These are phyloP conservation scores for Pseudofabraea citricarpa DNA, from an alignment of 2,329 filamentous ascomycete species.

Conservation along the genomic window DNA sequence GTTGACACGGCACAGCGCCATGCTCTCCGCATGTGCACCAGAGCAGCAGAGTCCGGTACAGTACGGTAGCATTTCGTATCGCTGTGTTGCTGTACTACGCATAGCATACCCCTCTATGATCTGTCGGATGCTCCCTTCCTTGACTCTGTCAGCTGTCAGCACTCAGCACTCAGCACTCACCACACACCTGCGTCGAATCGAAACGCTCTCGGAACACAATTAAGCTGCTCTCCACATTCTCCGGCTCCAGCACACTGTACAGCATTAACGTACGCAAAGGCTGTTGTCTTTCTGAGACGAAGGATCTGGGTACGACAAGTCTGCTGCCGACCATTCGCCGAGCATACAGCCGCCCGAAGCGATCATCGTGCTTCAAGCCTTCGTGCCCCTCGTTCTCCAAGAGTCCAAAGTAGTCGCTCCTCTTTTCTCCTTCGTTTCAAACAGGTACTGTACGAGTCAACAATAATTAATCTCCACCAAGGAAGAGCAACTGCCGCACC, in stretches of 20 bases:
- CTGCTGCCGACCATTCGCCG: neutral
- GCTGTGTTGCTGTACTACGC: too few relatives aligned
- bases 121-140: too few relatives aligned
- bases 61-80: too few relatives aligned
- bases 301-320: neutral
- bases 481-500: neutral
- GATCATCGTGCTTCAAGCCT: neutral
- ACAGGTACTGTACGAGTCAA: neutral
- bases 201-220: conserved; percentile 1
- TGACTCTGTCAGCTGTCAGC: neutral
- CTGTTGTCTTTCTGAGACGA: neutral
- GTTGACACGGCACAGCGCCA: too few relatives aligned
- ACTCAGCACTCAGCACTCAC: too few relatives aligned
- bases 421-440: neutral
- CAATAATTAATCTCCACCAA: conserved; percentile 3
- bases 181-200: too few relatives aligned
- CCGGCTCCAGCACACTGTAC: neutral
- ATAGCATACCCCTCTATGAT: too few relatives aligned
- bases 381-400: neutral
- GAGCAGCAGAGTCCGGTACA: too few relatives aligned
- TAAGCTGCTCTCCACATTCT: neutral
- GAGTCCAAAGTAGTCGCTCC: too few relatives aligned
- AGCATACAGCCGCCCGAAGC: conserved; percentile 1
- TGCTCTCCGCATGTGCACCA: too few relatives aligned
- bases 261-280: neutral